Evolutionary conservation across 2,329 filamentous ascomycete species (phyloP), one percentile per base, ranked within the genome.

Genomic region (Lachnellula hyalina): DNA sequence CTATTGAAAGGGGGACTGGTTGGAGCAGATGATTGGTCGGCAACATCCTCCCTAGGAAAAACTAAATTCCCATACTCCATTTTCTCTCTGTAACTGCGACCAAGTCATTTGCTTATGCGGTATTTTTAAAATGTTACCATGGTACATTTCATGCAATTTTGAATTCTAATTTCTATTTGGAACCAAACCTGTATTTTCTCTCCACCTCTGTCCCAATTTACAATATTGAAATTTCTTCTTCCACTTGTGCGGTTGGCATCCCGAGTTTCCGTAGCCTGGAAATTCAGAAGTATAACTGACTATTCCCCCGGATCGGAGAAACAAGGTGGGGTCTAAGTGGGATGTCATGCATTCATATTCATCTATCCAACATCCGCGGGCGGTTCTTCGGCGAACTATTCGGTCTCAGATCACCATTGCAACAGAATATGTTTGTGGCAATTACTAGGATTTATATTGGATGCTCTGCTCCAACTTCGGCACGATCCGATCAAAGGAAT

Each of bases 281-380:
- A 14, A 36, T 36, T 12, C 17, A 15, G 36, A 49, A 40, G 36
- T 47, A 28, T 23, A 35, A 8, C n/a, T 12, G 23, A 48, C 49
- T n/a, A 38, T 21, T 47, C 14, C 45, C 14, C 53, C 54, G 48
- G 57, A 19, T 38, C 50, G 52, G 50, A 60, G 50, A 53, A 55
- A 60, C 49, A 44, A 47, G 38, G 34, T 17, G 28, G 44, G 8
- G 34, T 19, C 32, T 19, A 8, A 47, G 41, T 44, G 21, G 50
- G 49, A 15, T n/a, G 52, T 36, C 21, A 11, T 36, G 41, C 47
- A 40, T 52, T 11, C 41, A 35, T 44, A 21, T 50, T 50, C 53
- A 56, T 59, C 47, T 56, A 52, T 52, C 50, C 25, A 14, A 44
- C 23, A 49, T 51, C 41, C 35, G 32, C 25, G 17, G 11, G 15